Base-by-base conservation (phyloP, 768 basidiomycete genomes). In the Panaeolus cyanescens region DNA sequence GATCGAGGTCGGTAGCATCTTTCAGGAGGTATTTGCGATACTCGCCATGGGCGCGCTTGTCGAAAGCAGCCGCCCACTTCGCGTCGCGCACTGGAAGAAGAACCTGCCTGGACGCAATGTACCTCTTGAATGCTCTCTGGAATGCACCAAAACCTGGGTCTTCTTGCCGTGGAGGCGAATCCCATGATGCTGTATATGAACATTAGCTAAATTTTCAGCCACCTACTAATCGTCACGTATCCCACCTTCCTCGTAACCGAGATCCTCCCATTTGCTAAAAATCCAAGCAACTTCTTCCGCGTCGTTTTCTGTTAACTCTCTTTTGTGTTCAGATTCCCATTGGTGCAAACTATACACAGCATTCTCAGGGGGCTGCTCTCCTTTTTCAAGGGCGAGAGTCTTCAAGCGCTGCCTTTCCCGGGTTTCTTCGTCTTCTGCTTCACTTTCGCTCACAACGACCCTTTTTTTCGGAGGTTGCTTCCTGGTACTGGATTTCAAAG, bases 251-350 rank as follows among this genome's bases (percentile, higher is more conserved):
- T 96, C 91, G 63, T 99, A 97, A n/a, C 91, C 88, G 28, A 98
- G 79, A 63, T 95, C 95, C 42, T 87, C 81, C 96, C 96, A 99
- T 72, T 99, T 99, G 65, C 94, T 80, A 71, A 95, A 95, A 12
- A 84, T 86, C 89, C 92, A 95, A 19, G 87, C 80, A 32, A 96
- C 85, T 55, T 83, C 73, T 36, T 84, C 77, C 30, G 88, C 82
- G 66, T 90, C 80, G 4, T 84, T 74, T 31, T 74, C 68, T 9
- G 70, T 69, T 5, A 93, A 74, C 3, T 69, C 68, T n/a, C 71
- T 57, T 33, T 78, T 72, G 57, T 73, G 79, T 19, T 78, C 70
- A 36, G 67, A 60, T 72, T 89, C 83, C 84, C 87, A 92, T 22
- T 88, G 83, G 15, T 86, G 83, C 19, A 90, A 71, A 2, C 85